phyloP scores from a whole-genome alignment of 192 early-diverging fungal species.

The Gamsiella multidivaricata region DNA sequence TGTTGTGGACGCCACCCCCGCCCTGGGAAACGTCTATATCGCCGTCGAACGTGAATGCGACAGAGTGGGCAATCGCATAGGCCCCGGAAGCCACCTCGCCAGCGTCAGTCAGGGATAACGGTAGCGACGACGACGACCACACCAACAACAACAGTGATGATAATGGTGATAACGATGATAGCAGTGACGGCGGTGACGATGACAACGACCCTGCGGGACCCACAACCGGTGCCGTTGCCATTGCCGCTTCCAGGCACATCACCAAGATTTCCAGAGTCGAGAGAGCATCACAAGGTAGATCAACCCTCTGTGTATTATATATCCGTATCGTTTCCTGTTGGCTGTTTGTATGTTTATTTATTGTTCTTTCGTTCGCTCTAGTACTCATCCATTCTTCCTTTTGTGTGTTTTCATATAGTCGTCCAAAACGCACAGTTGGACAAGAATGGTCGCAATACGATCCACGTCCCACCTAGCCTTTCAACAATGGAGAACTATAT shows the following conservation, averaged over 20 bases:
- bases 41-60: not conserved
- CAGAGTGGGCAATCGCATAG: not conserved
- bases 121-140: not conserved
- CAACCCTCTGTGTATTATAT: too few relatives aligned
- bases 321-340: too few relatives aligned
- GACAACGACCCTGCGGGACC: not conserved
- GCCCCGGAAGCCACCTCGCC: not conserved
- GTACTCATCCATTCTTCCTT: not conserved
- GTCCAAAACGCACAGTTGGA: not conserved
- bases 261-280: not conserved
- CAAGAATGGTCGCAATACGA: conserved; percentile 1
- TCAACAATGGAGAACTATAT: conserved; percentile 4
- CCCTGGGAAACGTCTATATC: not conserved
- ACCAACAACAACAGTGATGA: too few relatives aligned
- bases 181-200: too few relatives aligned
- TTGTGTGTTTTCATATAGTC: not conserved
- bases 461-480: not conserved
- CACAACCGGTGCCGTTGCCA: not conserved
- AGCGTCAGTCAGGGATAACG: not conserved
- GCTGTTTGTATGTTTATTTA: not conserved
- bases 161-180: not conserved
- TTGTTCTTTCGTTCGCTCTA: not conserved
- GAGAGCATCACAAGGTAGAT: not conserved
- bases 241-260: not conserved
- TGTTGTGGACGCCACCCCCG: too few relatives aligned